Conservation (phyloP, 441 rosid species). For the Gossypium aridum region DNA sequence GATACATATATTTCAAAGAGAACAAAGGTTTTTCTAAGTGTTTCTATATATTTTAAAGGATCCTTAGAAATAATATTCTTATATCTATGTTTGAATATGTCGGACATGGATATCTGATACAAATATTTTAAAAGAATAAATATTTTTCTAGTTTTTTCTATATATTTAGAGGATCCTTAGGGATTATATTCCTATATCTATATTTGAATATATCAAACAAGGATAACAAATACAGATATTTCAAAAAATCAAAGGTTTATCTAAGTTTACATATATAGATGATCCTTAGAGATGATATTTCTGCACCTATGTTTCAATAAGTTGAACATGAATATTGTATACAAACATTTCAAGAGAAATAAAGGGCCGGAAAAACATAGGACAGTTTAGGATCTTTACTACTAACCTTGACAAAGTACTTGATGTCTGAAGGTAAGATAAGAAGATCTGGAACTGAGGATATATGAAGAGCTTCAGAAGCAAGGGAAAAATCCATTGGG, state of each 20-base stretch:
- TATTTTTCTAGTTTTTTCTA: background rate
- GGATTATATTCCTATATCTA: background rate
- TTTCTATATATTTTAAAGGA: background rate
- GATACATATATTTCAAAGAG: background rate
- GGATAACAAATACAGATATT: background rate
- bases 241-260: background rate
- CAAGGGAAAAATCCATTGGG: conserved; percentile 74
- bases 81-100: background rate
- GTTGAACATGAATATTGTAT: background rate
- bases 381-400: background rate
- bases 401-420: conserved; percentile 73
- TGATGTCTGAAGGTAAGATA: conserved; percentile 85
- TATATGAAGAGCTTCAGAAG: conserved; percentile 63
- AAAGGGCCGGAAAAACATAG: background rate
- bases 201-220: background rate
- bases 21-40: background rate
- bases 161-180: background rate
- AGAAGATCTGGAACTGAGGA: conserved; percentile 66
- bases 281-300: background rate
- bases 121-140: background rate
- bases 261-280: background rate
- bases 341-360: background rate
- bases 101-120: background rate
- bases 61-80: background rate
- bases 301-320: too few relatives aligned